Percentiles rank a stretch among this genome's conserved stretches.
phyloP scores from a whole-genome alignment of 2,329 filamentous ascomycete species.

The Colletotrichum orchidophilum region DNA sequence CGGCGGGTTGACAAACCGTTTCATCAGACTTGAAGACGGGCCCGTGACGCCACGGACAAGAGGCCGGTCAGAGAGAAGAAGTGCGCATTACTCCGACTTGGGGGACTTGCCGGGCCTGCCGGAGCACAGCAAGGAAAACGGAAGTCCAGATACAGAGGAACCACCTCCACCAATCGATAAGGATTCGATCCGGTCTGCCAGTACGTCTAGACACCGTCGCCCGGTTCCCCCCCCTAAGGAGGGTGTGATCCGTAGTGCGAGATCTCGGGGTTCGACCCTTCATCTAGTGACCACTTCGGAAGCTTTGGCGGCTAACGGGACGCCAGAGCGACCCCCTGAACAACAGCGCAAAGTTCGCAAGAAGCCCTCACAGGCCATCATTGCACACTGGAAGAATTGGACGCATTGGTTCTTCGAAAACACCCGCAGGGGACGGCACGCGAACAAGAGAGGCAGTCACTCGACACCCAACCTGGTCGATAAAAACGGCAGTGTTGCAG shows the following conservation, averaged over 20 bases:
- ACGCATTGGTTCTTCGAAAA: conserved; percentile 71
- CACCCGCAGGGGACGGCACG: conserved; percentile 59
- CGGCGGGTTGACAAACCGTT: conserved; percentile 60
- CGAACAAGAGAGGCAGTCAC: conserved; percentile 61
- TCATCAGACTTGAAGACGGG: conserved; percentile 54
- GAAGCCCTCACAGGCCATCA: conserved; percentile 66
- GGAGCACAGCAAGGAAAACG: conserved; percentile 62
- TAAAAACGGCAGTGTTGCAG: conserved; percentile 53
- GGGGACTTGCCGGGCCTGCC: conserved; percentile 81
- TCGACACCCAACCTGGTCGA: conserved; percentile 68
- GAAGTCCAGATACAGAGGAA: conserved; percentile 54
- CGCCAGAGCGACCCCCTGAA: conserved; percentile 41
- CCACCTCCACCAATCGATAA: conserved; percentile 82
- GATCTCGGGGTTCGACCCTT: conserved; percentile 84
- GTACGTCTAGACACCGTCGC: conserved; percentile 79
- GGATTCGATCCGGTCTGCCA: conserved; percentile 77
- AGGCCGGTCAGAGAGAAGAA: conserved; percentile 81
- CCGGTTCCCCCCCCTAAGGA: conserved; percentile 90
- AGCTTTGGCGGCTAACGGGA: conserved; percentile 49
- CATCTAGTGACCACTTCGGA: conserved; percentile 80
- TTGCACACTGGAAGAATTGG: conserved; percentile 71
- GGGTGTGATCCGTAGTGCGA: conserved; percentile 70
- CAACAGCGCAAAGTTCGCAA: conserved; percentile 60
- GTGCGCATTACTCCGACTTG: conserved; percentile 70
- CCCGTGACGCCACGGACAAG: conserved; percentile 69